phyloP scores from a whole-genome alignment of 176 grass and related monocot genomes.

The Avena eriantha region DNA sequence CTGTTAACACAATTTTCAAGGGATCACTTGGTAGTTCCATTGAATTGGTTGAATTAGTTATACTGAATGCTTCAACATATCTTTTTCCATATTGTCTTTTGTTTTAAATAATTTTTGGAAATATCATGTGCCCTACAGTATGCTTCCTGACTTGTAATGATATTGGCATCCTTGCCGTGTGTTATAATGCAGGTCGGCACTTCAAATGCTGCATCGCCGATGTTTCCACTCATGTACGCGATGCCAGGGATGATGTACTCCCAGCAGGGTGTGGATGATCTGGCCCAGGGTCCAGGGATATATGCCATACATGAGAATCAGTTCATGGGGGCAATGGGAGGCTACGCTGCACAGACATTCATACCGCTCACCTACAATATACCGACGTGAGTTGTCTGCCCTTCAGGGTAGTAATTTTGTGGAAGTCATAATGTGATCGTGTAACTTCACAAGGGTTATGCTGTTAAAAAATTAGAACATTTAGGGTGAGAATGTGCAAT shows the following conservation, averaged over 20 bases:
- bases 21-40: background rate
- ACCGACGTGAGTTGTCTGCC: conserved; percentile 64
- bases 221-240: conserved; percentile 53
- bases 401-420: background rate
- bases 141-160: background rate
- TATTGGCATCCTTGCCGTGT: background rate
- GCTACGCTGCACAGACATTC: conserved; percentile 56
- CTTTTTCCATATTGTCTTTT: background rate
- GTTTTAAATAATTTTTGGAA: background rate
- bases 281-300: conserved; percentile 76
- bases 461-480: background rate
- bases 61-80: background rate
- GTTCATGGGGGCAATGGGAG: conserved; percentile 54
- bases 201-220: conserved; percentile 33
- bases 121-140: background rate
- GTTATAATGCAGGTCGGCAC: conserved; percentile 36
- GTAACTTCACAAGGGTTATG: background rate
- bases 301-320: conserved; percentile 79
- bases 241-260: conserved; percentile 48
- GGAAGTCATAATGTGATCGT: background rate
- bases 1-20: background rate
- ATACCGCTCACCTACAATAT: conserved; percentile 82
- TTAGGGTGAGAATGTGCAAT: background rate
- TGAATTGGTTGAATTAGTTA: background rate
- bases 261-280: conserved; percentile 57